Conservation (phyloP, 2,329 filamentous ascomycete species). For the Botryotinia calthae region DNA sequence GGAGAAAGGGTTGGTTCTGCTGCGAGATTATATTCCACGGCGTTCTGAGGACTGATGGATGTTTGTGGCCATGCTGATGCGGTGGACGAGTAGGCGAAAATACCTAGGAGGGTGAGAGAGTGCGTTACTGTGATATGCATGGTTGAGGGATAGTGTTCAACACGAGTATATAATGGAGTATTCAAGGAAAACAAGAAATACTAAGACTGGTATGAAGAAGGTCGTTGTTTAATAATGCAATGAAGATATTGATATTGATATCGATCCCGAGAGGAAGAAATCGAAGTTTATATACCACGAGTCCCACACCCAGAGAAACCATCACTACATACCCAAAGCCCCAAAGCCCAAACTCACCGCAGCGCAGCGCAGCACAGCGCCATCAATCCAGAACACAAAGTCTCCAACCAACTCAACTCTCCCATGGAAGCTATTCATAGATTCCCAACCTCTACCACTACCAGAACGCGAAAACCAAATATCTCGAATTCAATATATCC, state of each 20-base stretch:
- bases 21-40: background rate
- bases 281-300: background rate
- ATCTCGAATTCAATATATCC: too few relatives aligned
- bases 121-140: background rate
- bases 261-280: background rate
- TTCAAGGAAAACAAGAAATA: background rate
- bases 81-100: background rate
- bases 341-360: fast-evolving
- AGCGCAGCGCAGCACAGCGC: background rate
- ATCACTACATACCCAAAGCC: background rate
- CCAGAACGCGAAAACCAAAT: background rate
- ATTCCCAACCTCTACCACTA: too few relatives aligned
- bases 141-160: background rate
- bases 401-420: background rate
- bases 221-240: background rate
- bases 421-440: background rate
- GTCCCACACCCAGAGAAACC: background rate
- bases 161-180: background rate
- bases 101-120: background rate
- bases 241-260: fast-evolving
- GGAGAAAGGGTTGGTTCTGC: background rate
- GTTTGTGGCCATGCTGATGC: background rate
- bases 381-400: too few relatives aligned
- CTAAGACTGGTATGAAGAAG: background rate
- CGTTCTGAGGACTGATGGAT: background rate